Conservation (phyloP, 2,329 filamentous ascomycete species). For the Hymenoscyphus occultus region DNA sequence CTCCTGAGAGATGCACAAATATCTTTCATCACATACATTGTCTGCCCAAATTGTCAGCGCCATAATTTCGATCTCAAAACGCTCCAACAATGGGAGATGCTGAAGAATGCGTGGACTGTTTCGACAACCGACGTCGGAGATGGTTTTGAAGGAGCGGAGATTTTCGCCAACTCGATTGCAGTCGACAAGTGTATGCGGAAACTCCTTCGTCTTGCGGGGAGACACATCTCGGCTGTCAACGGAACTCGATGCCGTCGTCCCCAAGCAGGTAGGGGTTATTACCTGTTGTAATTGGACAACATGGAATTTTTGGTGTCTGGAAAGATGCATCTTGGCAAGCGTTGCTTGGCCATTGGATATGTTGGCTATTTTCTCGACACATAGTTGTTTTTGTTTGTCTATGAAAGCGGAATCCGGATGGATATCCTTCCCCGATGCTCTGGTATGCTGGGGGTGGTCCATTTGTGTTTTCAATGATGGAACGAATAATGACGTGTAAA, state of each 20-base stretch:
- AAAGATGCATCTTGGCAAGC: neutral
- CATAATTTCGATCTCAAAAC: neutral
- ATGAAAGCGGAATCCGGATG: neutral
- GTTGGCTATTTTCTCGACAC: neutral
- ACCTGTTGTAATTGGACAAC: neutral
- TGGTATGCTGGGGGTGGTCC: neutral
- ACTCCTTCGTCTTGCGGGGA: neutral
- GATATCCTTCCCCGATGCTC: neutral
- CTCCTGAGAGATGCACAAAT: neutral
- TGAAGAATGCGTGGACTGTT: neutral
- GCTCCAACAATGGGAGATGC: neutral
- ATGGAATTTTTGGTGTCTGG: neutral
- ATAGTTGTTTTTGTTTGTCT: neutral
- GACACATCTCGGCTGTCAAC: neutral
- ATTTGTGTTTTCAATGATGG: neutral
- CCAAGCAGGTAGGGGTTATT: neutral
- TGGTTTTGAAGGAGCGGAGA: neutral
- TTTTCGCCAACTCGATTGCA: neutral
- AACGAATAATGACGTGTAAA: neutral
- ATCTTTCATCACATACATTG: neutral
- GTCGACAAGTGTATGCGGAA: neutral
- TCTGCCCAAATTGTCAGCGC: neutral
- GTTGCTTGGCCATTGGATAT: neutral
- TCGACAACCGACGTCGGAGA: neutral
- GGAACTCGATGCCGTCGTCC: neutral